Evolutionary conservation across 768 basidiomycete species (phyloP), one percentile per base, ranked within the genome.

Genomic region (Suillus spraguei): DNA sequence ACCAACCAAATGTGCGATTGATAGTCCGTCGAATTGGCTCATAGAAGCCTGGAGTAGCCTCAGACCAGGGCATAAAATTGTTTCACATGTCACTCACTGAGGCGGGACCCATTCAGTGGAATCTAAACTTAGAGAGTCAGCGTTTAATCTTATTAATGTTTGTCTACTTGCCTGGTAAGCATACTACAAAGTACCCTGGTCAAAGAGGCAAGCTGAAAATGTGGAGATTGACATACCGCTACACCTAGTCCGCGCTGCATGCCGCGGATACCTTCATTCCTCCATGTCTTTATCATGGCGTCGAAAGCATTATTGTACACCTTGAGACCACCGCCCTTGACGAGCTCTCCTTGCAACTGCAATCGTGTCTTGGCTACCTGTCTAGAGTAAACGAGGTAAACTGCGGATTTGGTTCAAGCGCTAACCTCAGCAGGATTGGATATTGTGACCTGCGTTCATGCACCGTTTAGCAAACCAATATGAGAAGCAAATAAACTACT

Each of bases 261-360:
- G n/a, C 97, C 96, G 39, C 88, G 82, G 39, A 97, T 79, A 16
- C 96, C 96, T 77, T 98, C 96, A 72, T 96, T 87, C 72, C 76
- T 84, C 86, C 88, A 95, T 7, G 95, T 97, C 78, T 97, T 97
- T 41, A 78, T 78, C 38, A 97, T 78, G 16, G 92, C 95, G 70
- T 99, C 96, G 47, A 94, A 64, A n/a, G 90, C 91, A 72, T 89
- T 92, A 64, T 85, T 92, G 80, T 99, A 99, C 3, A 98, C 92
- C 72, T 87, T 92, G 67, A 75, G 66, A 17, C 82, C 83, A 10
- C 89, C 87, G 8, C 77, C 83, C 71, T 90, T 94, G 39, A 91
- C 87, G 13, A 99, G 85, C 76, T 99, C 97, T 32, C 97, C 97
- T 72, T 99, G 95, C 32, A 99, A 84, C 74, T 99, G 97, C 59